phyloP scores from a whole-genome alignment of 1,284 basidiomycete species.

The Microstroma glucosiphilum region DNA sequence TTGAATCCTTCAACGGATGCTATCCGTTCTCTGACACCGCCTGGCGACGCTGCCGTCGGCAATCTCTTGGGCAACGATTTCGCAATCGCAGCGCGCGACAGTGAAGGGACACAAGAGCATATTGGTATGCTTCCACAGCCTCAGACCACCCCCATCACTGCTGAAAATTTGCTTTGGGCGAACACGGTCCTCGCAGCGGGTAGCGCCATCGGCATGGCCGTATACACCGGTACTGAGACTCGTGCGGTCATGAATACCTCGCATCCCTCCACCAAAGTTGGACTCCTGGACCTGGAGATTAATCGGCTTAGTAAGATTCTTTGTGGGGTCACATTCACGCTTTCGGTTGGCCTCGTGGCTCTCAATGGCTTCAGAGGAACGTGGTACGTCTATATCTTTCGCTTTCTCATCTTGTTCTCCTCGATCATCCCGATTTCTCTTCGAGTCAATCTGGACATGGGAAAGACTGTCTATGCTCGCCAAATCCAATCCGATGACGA shows the following conservation, averaged over 20 bases:
- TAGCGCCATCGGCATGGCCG: constrained; percentile 80
- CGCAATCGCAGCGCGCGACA: neutral
- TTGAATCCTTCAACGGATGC: constrained; percentile 55
- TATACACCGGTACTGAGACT: constrained; percentile 92
- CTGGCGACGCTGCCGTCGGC: constrained; percentile 52
- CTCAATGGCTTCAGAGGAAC: constrained; percentile 90
- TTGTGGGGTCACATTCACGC: constrained; percentile 83
- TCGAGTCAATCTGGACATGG: constrained; percentile 98
- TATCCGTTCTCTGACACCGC: constrained; percentile 1
- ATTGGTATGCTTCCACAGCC: constrained; percentile 52
- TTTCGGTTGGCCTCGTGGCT: constrained; percentile 85
- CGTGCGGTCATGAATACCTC: constrained; percentile 99
- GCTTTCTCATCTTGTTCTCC: constrained; percentile 95
- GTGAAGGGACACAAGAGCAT: constrained; percentile 12
- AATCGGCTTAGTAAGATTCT: constrained; percentile 96
- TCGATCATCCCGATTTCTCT: constrained; percentile 99
- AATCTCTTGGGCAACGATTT: constrained; percentile 16
- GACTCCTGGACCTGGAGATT: constrained; percentile 86
- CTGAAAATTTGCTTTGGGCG: constrained; percentile 92
- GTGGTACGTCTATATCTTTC: constrained; percentile 94
- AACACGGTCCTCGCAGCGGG: constrained; percentile 96
- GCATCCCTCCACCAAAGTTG: constrained; percentile 90
- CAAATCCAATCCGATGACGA: constrained; percentile 89
- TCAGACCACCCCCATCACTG: constrained; percentile 55
- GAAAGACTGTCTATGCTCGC: constrained; percentile 93